These are phyloP conservation scores for Trichoderma cornu-damae DNA, from an alignment of 2,329 filamentous ascomycete species.

Conservation along the genomic window DNA sequence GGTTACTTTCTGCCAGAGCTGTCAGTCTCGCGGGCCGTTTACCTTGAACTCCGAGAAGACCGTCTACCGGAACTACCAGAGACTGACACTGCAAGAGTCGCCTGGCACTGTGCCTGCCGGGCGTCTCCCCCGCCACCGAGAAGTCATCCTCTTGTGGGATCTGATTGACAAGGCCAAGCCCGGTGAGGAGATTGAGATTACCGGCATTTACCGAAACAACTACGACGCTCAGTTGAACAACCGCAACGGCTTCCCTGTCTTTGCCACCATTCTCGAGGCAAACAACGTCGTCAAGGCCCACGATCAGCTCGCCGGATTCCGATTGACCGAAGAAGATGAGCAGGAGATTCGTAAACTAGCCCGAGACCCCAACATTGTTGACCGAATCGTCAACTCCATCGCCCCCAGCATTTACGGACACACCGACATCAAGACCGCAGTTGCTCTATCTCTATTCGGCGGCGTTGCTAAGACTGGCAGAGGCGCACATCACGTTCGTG, in stretches of 20 bases:
- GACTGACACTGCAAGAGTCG: constrained; percentile 92
- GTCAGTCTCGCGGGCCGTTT: constrained; percentile 91
- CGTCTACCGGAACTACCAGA: constrained; percentile 97
- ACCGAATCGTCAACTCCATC: constrained; percentile 88
- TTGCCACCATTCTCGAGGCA: constrained; percentile 94
- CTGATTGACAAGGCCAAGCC: constrained; percentile 95
- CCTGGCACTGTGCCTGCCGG: constrained; percentile 95
- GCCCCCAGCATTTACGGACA: constrained; percentile 98
- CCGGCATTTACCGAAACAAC: constrained; percentile 95
- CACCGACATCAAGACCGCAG: constrained; percentile 92
- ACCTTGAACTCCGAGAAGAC: constrained; percentile 96
- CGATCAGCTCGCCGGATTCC: constrained; percentile 94
- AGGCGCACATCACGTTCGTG: constrained; percentile 84
- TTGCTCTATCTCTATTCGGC: constrained; percentile 89
- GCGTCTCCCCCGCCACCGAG: constrained; percentile 84
- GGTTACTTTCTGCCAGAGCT: constrained; percentile 93
- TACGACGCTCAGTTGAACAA: constrained; percentile 98
- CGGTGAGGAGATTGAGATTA: constrained; percentile 95
- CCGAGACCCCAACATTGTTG: constrained; percentile 83
- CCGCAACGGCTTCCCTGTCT: constrained; percentile 97
- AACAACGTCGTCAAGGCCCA: constrained; percentile 97
- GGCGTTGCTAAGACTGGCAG: constrained; percentile 89
- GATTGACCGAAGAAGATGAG: constrained; percentile 91
- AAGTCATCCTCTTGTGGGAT: constrained; percentile 95
- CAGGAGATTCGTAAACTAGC: constrained; percentile 82